Base-by-base conservation (phyloP, 2,329 filamentous ascomycete genomes). In the Trichoderma atroviride region DNA sequence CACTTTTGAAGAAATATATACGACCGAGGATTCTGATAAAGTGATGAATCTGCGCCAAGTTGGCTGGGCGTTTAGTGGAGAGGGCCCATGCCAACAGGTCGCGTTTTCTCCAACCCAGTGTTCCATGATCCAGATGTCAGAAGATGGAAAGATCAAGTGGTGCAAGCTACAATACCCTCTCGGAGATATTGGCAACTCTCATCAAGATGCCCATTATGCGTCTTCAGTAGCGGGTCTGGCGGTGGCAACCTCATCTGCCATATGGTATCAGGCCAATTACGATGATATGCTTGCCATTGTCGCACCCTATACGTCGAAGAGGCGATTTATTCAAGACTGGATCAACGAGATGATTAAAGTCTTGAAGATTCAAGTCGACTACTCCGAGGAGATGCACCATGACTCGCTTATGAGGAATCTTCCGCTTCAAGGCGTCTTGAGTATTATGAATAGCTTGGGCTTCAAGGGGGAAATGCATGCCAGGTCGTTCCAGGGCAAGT, bases 391-490 rank as follows among this genome's bases (percentile, higher is more conserved):
- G 70, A 83, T 88, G 1, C 86, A 88, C 56, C 88, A 91, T 73
- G 90, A 95, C 76, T 85, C 89, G 70, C 82, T 97, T 40, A 87
- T 96, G 72, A 85, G 90, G 70, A 94, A 96, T 74, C 83, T 85
- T 3, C 85, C 89, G 43, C 86, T 97, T 57, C 91, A 93, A 70
- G 86, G 92, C 68, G 92, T 89, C 69, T 83, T 97, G 14, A 92
- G 92, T 75, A 88, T 96, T 33, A 89, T 96, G 76, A 90, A 92
- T 69, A 89, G 92, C 64, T 82, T 97, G 11, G 92, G 92, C 4
- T 94, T 92, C 76, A 86, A 84, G 55, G 90, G 89, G 16, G 88
- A 90, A 73, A 84, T 84, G 69, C 82, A 84, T 43, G 81, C 85
- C 9, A 88, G 92, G 24, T 86, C 84, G 4, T 88, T 94, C 53